Conservation (phyloP, 2,329 filamentous ascomycete genomes). For the Colletotrichum agaves region DNA sequence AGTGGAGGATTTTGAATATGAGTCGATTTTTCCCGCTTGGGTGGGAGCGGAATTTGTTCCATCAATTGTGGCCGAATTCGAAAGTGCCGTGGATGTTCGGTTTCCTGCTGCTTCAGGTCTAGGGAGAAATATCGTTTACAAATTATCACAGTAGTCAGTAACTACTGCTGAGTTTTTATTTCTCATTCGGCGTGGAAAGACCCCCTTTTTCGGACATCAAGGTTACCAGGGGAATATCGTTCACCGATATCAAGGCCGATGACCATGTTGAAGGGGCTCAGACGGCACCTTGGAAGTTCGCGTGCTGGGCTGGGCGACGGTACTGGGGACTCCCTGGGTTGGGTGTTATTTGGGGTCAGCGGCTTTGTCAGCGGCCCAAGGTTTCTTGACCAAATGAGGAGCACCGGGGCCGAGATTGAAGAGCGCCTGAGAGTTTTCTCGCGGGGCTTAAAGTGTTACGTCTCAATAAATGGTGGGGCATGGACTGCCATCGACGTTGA, state of each 20-base stretch:
- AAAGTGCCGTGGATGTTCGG: neutral
- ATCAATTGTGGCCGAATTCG: neutral
- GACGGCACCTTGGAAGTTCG: conserved; percentile 27
- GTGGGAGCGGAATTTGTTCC: neutral
- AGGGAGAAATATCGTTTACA: conserved; percentile 1
- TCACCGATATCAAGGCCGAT: conserved; percentile 11
- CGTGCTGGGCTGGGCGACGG: conserved; percentile 24
- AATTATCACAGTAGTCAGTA: no score
- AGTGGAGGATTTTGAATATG: neutral
- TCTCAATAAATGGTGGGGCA: neutral
- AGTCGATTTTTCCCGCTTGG: neutral
- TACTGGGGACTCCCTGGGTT: conserved; percentile 22
- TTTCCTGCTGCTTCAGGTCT: conserved; percentile 19
- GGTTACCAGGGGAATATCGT: neutral
- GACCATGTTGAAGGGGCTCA: conserved; percentile 26
- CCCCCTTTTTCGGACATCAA: no score
- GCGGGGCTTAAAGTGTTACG: neutral
- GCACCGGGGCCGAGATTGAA: conserved; percentile 1
- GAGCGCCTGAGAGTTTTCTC: neutral
- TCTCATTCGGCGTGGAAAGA: no score
- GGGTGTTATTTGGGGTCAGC: conserved; percentile 3
- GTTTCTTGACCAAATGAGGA: neutral
- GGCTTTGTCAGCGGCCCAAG: conserved; percentile 28
- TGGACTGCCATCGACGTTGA: conserved; percentile 10
- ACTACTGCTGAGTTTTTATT: no score